A percentile compares a stretch with the other conserved stretches of the same genome.
These are phyloP conservation scores for Ophiostoma sp. DNA, from an alignment of 2,329 filamentous ascomycete species.

Conservation along the genomic window DNA sequence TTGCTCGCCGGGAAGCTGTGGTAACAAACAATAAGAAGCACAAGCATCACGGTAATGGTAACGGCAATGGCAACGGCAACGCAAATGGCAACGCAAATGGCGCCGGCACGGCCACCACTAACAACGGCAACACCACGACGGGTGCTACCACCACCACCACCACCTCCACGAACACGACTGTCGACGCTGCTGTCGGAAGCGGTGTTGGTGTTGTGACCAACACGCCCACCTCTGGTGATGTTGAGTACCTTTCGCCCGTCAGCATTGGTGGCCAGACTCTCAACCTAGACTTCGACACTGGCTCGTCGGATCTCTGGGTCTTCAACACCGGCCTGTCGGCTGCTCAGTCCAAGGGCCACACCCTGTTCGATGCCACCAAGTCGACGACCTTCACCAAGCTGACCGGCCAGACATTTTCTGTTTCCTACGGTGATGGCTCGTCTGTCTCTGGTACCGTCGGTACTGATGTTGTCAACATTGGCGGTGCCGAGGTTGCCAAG, in stretches of 20 bases:
- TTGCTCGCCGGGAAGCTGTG: slow-evolving; percentile 30
- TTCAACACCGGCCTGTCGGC: slow-evolving; percentile 62
- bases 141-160: not conserved
- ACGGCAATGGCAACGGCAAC: slow-evolving; percentile 15
- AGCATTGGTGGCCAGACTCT: slow-evolving; percentile 68
- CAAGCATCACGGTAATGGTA: slow-evolving; percentile 20
- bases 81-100: slow-evolving; percentile 1
- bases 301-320: slow-evolving; percentile 73
- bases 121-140: not conserved
- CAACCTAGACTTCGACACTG: slow-evolving; percentile 73
- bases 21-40: slow-evolving; percentile 12
- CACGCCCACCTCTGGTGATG: slow-evolving; percentile 64
- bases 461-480: slow-evolving; percentile 66
- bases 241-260: slow-evolving; percentile 69
- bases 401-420: slow-evolving; percentile 56
- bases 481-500: slow-evolving; percentile 59
- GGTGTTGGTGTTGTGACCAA: slow-evolving; percentile 59
- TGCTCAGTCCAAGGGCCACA: slow-evolving; percentile 50
- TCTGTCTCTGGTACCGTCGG: slow-evolving; percentile 64
- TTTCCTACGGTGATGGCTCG: slow-evolving; percentile 69
- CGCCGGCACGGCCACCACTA: not conserved
- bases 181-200: not conserved
- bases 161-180: slow-evolving; percentile 1
- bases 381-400: slow-evolving; percentile 40
- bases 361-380: slow-evolving; percentile 41